Evolutionary conservation across 306 rosid genomes (phyloP).

Genomic region (Pachyrhizus erosus): DNA sequence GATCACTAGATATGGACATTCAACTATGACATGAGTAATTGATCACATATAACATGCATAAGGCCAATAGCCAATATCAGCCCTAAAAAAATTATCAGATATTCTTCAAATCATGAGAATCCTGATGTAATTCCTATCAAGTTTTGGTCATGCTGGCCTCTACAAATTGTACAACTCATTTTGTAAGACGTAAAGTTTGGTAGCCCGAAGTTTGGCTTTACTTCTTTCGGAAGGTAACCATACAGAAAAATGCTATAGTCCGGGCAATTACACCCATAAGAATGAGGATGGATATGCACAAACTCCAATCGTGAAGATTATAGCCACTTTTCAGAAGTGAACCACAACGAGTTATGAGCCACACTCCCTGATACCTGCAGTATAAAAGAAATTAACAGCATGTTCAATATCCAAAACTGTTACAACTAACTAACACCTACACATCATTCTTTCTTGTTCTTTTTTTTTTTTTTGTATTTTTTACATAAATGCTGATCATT

Average conservation of each 20-base stretch:
- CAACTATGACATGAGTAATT: neutral
- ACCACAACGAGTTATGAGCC: conserved; percentile 92
- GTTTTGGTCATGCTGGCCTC: conserved; percentile 23
- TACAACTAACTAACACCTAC: neutral
- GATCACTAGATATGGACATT: neutral
- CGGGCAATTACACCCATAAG: conserved; percentile 70
- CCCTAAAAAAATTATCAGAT: conserved; percentile 11
- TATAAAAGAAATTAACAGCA: conserved; percentile 2
- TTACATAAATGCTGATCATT: neutral
- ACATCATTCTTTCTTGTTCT: neutral
- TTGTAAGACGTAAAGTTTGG: neutral
- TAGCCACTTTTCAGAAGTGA: conserved; percentile 64
- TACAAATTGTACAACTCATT: conserved; percentile 3
- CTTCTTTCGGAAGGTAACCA: conserved; percentile 80
- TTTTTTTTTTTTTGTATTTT: neutral
- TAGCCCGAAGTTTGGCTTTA: conserved; percentile 40
- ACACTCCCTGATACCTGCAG: conserved; percentile 86
- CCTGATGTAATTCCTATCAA: neutral
- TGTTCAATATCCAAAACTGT: neutral
- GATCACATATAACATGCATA: conserved; percentile 26
- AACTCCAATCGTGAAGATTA: conserved; percentile 78
- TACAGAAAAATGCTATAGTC: conserved; percentile 61
- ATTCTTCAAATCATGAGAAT: conserved; percentile 3
- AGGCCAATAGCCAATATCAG: neutral
- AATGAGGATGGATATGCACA: conserved; percentile 66